Percentiles rank a stretch among this genome's conserved stretches.
Conservation (phyloP, 2,329 filamentous ascomycete species). For the Colletotrichum kahawae region DNA sequence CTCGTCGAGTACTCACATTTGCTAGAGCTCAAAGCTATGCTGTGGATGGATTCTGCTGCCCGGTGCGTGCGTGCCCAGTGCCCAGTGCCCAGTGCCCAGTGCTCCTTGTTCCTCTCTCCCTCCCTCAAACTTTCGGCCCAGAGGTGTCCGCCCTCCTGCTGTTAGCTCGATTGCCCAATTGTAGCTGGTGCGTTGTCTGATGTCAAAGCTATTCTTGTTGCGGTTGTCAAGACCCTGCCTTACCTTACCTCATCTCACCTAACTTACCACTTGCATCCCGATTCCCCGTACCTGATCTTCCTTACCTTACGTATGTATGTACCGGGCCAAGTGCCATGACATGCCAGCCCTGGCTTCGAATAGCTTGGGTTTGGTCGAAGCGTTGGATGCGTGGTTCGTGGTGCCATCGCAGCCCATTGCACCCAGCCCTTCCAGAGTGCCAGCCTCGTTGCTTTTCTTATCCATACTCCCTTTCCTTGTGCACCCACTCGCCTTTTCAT, state of each 20-base stretch:
- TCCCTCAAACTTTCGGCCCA: neutral
- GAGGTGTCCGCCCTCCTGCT: neutral
- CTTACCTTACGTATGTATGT: neutral
- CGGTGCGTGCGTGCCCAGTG: neutral
- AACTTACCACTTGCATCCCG: neutral
- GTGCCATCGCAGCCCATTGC: slow-evolving; percentile 12
- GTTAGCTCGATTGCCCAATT: slow-evolving; percentile 15
- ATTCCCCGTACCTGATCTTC: neutral
- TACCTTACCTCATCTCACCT: neutral
- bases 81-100: neutral
- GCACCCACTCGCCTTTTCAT: neutral
- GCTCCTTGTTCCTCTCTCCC: neutral
- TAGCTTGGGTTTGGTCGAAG: slow-evolving; percentile 11
- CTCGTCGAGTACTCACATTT: neutral
- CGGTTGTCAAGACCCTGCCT: neutral
- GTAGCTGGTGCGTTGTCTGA: slow-evolving; percentile 2
- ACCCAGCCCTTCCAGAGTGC: neutral
- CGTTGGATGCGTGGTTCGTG: slow-evolving; percentile 17
- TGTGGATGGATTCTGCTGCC: neutral
- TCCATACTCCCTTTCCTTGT: neutral
- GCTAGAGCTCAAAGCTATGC: neutral
- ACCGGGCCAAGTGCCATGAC: neutral
- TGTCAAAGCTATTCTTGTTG: slow-evolving; percentile 3
- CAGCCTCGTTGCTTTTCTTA: slow-evolving; percentile 17
- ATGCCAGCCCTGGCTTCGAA: slow-evolving; percentile 1